Percentiles rank a stretch among this genome's conserved stretches.
Conservation (phyloP, 2,329 filamentous ascomycete genomes). For the Paecilomyces fulvus region DNA sequence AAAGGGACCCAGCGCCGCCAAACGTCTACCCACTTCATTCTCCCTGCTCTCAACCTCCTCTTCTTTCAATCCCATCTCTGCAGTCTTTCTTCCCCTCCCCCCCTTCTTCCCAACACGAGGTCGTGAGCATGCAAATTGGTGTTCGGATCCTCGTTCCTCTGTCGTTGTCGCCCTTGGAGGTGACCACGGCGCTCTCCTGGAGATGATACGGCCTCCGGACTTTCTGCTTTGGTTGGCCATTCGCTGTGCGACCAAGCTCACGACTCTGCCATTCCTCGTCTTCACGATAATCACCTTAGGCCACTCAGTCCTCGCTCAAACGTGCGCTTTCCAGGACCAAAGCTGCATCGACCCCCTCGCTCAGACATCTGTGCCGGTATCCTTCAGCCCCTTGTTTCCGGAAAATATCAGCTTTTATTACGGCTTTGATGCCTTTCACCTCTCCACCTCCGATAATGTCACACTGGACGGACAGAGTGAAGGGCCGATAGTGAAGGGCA, state of each 20-base stretch:
- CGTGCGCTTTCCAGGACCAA: conserved; percentile 27
- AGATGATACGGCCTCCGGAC: neutral
- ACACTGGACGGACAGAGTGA: conserved; percentile 20
- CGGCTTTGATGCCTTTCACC: conserved; percentile 20
- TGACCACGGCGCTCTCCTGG: neutral
- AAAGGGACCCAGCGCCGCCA: neutral
- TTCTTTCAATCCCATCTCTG: neutral
- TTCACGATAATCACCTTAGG: neutral
- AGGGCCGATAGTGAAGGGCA: conserved; percentile 26
- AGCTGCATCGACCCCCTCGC: conserved; percentile 30
- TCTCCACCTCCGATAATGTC: neutral
- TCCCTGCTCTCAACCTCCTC: neutral
- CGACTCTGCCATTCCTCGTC: neutral
- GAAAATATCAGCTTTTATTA: conserved; percentile 26
- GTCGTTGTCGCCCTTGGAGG: neutral
- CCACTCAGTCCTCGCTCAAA: conserved; percentile 12
- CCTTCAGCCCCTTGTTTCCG: conserved; percentile 26
- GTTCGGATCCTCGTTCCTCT: neutral
- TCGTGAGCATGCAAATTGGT: neutral
- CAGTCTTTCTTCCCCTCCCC: too few relatives aligned
- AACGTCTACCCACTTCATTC: neutral
- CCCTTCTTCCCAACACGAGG: neutral
- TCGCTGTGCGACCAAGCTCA: neutral
- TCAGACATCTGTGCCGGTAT: conserved; percentile 25
- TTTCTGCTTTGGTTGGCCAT: neutral